Evolutionary conservation across 2,329 filamentous ascomycete species (phyloP).

Genomic region (Calonectria honghensis): DNA sequence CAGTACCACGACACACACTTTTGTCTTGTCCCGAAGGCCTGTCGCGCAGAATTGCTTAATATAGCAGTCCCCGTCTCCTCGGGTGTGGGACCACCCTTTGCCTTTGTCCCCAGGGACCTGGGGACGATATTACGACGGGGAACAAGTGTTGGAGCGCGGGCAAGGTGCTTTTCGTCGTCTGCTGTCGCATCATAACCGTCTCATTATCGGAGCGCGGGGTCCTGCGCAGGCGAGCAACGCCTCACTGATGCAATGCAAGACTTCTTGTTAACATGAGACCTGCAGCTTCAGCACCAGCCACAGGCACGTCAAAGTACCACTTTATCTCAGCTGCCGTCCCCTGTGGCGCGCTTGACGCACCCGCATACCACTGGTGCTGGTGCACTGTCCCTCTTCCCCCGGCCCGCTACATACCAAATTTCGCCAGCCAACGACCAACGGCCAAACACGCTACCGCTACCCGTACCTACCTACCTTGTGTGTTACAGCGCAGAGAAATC

Average conservation of each 20-base stretch:
- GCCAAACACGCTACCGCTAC: conserved; percentile 15
- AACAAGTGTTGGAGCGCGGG: neutral
- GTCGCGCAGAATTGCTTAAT: conserved; percentile 19
- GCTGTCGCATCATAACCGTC: conserved; percentile 12
- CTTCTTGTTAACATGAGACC: conserved; percentile 18
- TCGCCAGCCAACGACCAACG: conserved; percentile 21
- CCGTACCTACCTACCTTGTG: conserved; percentile 12
- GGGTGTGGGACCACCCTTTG: conserved; percentile 1
- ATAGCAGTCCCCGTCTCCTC: conserved; percentile 25
- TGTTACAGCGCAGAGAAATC: conserved; percentile 21
- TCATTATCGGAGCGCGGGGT: conserved; percentile 17
- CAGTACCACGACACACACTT: conserved; percentile 15
- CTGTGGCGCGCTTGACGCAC: conserved; percentile 25
- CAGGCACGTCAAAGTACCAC: neutral
- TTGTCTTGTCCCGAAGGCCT: conserved; percentile 7
- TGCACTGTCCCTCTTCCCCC: conserved; percentile 16
- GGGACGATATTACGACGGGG: neutral
- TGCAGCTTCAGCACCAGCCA: neutral
- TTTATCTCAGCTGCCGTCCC: conserved; percentile 19
- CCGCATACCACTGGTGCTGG: conserved; percentile 3
- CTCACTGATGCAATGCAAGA: neutral
- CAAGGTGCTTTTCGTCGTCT: conserved; percentile 14
- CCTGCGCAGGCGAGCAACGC: neutral
- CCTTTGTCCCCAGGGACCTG: neutral
- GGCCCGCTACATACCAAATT: conserved; percentile 33